Evolutionary conservation across 1,284 basidiomycete genomes (phyloP), one percentile per base, ranked within the genome.

Genomic region (Bondarzewia mesenterica): DNA sequence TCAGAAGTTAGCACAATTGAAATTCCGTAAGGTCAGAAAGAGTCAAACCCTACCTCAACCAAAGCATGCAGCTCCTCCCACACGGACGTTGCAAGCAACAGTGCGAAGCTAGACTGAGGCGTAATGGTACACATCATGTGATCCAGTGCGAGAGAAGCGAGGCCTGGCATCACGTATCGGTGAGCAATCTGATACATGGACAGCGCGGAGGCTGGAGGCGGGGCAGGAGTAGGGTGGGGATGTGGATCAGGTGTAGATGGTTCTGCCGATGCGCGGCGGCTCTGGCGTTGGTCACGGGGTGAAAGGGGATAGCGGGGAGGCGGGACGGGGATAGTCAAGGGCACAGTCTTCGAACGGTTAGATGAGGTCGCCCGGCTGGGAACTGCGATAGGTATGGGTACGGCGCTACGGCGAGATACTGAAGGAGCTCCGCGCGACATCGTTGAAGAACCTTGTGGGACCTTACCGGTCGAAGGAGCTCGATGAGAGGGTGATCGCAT

Each of bases 171-270:
- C 7, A 71, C 69, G 62, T 92, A 93, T 35, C 88, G 74, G 67
- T 92, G 88, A 8, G 89, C 85, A 14, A 91, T 73, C 58, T 85
- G 80, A 66, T 89, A 93, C 57, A 92, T 77, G 0, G 85, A 78
- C 27, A 93, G 66, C 1, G 88, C 85, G 23, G 82, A 85, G 16
- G 84, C 84, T 18, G 85, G 77, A 2, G 69, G 65, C 2, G 84
- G 81, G 3, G 74, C 58, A 7, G 75, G 65, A 2, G 82, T 78
- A 2, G 88, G 89, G 58, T 92, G 89, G 1, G 72, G 63, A 64
- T 93, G 87, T 3, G 87, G 88, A 58, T 93, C 89, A 4, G 71
- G 65, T 35, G 56, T 67, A 18, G 42, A 54, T 20, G 65, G 63
- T 16, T 58, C 49, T 3, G 62, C 54, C 7, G 60, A 55, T 4